These are phyloP conservation scores for Elsinoe batatas DNA, from an alignment of 2,329 filamentous ascomycete species.

Conservation along the genomic window DNA sequence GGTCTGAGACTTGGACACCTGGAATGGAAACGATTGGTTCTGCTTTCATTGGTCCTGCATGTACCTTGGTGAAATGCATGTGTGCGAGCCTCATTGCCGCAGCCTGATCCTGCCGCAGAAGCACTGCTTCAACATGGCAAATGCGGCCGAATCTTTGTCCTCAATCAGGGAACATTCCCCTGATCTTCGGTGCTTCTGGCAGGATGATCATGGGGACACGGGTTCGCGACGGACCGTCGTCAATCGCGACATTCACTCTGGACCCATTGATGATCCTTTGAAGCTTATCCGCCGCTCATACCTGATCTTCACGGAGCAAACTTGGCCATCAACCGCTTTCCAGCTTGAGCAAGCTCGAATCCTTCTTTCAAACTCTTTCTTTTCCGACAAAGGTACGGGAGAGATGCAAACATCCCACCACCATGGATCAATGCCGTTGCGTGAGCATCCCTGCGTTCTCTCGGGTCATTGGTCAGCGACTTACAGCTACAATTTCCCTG, in stretches of 20 bases:
- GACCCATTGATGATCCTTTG: constrained; percentile 1
- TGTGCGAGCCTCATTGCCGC: not conserved
- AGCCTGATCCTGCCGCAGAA: not conserved
- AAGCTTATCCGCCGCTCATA: not conserved
- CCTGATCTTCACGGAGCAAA: not conserved
- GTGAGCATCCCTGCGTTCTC: not conserved
- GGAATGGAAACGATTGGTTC: not conserved
- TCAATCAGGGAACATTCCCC: constrained; percentile 5
- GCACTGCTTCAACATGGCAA: not conserved
- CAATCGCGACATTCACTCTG: constrained; percentile 10
- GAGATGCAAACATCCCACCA: not conserved
- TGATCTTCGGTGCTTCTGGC: constrained; percentile 3
- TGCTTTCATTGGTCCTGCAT: not conserved
- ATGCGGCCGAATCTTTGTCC: not conserved
- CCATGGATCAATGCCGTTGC: not conserved
- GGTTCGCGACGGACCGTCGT: constrained; percentile 3
- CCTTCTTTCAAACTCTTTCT: not conserved
- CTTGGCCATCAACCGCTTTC: not conserved
- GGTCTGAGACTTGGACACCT: not conserved
- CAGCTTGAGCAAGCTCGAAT: not conserved
- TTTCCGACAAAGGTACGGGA: not conserved
- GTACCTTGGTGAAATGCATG: not conserved
- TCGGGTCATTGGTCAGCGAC: not conserved
- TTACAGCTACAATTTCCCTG: constrained; percentile 3
- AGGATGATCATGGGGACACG: not conserved